These are phyloP conservation scores for Wickerhamomyces subpelliculosus DNA, from an alignment of 805 yeast species.

Conservation along the genomic window DNA sequence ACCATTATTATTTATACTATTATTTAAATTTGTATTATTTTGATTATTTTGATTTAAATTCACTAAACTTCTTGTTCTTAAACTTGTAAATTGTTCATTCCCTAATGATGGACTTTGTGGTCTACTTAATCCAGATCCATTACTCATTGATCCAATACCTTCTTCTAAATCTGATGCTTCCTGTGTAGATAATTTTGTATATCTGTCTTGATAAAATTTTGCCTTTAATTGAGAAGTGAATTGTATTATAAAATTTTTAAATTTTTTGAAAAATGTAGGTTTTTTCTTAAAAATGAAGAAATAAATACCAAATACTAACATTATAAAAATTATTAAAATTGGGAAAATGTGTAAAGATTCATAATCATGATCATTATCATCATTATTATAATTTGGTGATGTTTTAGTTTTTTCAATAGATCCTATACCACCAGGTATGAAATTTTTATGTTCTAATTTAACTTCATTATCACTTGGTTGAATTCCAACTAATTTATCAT, in stretches of 20 bases:
- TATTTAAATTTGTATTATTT: no score
- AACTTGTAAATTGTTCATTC: background rate
- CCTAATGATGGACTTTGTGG: background rate
- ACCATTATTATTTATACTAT: no score
- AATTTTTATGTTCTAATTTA: slow-evolving; percentile 11
- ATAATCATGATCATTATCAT: background rate
- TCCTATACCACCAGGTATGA: slow-evolving; percentile 1
- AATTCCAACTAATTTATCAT: background rate
- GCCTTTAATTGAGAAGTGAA: background rate
- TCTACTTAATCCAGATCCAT: background rate
- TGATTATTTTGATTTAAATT: background rate
- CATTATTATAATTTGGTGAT: no score
- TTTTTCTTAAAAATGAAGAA: background rate
- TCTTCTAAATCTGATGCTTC: slow-evolving; percentile 1
- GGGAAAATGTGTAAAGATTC: background rate
- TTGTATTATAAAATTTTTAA: background rate
- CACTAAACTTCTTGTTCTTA: slow-evolving; percentile 5
- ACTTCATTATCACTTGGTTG: slow-evolving; percentile 3
- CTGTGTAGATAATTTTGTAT: slow-evolving; percentile 1
- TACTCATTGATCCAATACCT: background rate
- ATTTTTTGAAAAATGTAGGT: background rate
- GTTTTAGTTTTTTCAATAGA: background rate
- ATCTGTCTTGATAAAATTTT: background rate
- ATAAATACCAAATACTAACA: background rate
- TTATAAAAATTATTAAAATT: background rate